phyloP scores from a whole-genome alignment of 2,329 filamentous ascomycete genomes.

The Akanthomyces muscarius region DNA sequence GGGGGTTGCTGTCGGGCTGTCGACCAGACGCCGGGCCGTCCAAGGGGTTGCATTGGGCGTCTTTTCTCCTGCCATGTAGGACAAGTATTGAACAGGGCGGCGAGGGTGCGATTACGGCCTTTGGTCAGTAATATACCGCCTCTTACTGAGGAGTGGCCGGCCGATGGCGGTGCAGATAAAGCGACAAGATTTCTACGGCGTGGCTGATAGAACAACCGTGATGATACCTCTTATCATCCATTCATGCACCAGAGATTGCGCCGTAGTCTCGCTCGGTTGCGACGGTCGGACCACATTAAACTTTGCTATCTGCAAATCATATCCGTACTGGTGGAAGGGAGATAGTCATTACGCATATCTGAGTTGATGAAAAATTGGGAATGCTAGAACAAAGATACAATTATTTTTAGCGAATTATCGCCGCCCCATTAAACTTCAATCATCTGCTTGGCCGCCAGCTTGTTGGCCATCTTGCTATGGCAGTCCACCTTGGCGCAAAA shows the following conservation, averaged over 20 bases:
- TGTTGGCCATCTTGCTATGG: constrained; percentile 23
- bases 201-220: neutral
- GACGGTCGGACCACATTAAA: neutral
- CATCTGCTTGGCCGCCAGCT: constrained; percentile 20
- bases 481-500: constrained; percentile 36
- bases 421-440: constrained; percentile 22
- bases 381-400: neutral
- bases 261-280: neutral
- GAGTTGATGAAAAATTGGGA: neutral
- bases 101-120: neutral
- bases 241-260: neutral
- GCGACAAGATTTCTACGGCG: neutral
- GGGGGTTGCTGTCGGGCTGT: neutral
- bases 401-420: neutral
- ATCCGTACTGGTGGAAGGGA: neutral
- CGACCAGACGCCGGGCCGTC: neutral
- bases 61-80: neutral
- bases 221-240: neutral
- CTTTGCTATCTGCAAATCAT: neutral
- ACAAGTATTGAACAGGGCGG: neutral
- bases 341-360: neutral
- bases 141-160: neutral
- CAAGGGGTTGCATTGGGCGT: neutral
- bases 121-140: neutral
- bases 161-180: neutral